Percentiles rank a stretch among this genome's conserved stretches.
phyloP scores from a whole-genome alignment of 345 rosid genomes.

The Brassica juncea region DNA sequence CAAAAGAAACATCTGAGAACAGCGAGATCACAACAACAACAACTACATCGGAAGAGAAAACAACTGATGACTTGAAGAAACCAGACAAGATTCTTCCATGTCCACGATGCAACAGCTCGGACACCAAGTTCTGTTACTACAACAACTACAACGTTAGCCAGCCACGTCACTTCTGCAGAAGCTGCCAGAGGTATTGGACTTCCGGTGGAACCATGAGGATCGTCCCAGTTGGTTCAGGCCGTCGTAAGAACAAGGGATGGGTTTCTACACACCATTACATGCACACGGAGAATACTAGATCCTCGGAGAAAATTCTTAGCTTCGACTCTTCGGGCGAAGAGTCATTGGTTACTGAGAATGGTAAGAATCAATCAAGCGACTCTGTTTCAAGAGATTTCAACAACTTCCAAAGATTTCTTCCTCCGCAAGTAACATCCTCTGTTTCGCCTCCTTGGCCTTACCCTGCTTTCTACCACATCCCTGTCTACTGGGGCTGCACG shows the following conservation, averaged over 20 bases:
- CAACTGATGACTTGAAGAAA: slow-evolving; percentile 46
- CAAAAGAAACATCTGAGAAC: slow-evolving; percentile 31
- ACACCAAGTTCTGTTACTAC: slow-evolving; percentile 83
- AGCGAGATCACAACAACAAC: slow-evolving; percentile 46
- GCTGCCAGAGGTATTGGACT: slow-evolving; percentile 89
- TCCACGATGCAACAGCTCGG: slow-evolving; percentile 79
- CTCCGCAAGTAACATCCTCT: slow-evolving; percentile 36
- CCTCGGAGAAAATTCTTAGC: slow-evolving; percentile 47
- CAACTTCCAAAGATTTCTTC: slow-evolving; percentile 34
- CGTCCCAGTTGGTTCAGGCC: slow-evolving; percentile 80
- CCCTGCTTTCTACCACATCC: slow-evolving; percentile 49
- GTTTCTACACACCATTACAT: slow-evolving; percentile 37
- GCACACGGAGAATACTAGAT: slow-evolving; percentile 33
- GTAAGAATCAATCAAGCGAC: slow-evolving; percentile 9
- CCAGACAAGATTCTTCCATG: slow-evolving; percentile 75
- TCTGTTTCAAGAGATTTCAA: slow-evolving; percentile 17
- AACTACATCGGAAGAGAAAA: slow-evolving; percentile 41
- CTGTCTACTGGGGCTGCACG: slow-evolving; percentile 49
- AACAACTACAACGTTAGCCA: slow-evolving; percentile 69
- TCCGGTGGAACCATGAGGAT: slow-evolving; percentile 87
- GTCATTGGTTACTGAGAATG: slow-evolving; percentile 26
- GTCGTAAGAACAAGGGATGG: slow-evolving; percentile 76
- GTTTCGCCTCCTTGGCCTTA: slow-evolving; percentile 46
- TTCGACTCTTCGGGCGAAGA: slow-evolving; percentile 48
- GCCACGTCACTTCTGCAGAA: slow-evolving; percentile 49